These are phyloP conservation scores for Phanerochaete sordida DNA, from an alignment of 768 basidiomycete species.

Conservation along the genomic window DNA sequence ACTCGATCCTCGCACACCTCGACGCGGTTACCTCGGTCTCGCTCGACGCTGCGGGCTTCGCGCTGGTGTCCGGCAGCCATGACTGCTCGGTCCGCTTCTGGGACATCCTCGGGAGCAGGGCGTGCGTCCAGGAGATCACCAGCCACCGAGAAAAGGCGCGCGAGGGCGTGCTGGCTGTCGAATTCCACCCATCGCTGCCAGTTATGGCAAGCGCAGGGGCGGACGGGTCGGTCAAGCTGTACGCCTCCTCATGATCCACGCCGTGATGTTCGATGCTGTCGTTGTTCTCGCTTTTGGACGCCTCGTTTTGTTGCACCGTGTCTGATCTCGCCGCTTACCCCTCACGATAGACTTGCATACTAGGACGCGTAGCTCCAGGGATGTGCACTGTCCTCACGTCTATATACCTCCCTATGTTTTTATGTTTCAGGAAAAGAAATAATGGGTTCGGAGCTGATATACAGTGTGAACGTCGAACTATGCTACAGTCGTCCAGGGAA, in stretches of 20 bases:
- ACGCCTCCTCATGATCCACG: constrained; percentile 69
- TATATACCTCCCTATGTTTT: constrained; percentile 25
- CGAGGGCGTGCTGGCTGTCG: constrained; percentile 88
- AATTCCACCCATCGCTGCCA: constrained; percentile 78
- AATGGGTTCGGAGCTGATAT: constrained; percentile 13
- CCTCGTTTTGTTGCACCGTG: constrained; percentile 13
- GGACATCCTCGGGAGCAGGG: constrained; percentile 78
- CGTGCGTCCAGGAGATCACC: constrained; percentile 87
- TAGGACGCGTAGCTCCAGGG: constrained; percentile 1
- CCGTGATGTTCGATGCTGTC: neutral
- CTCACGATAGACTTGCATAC: constrained; percentile 7
- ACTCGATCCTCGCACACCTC: constrained; percentile 87
- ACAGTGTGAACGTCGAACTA: neutral
- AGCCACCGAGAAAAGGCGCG: constrained; percentile 85
- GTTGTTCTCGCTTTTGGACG: constrained; percentile 5
- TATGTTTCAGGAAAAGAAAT: constrained; percentile 5
- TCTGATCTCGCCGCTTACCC: constrained; percentile 2
- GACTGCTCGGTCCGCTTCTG: constrained; percentile 95
- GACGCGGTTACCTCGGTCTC: constrained; percentile 90
- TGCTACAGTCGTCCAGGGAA: neutral
- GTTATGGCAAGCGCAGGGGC: constrained; percentile 95
- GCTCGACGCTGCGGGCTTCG: constrained; percentile 83
- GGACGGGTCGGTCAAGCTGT: constrained; percentile 91
- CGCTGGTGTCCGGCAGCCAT: constrained; percentile 85
- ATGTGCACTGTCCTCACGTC: constrained; percentile 16